Evolutionary conservation across 768 basidiomycete species (phyloP).

Genomic region (Leccinum aurantiacum): DNA sequence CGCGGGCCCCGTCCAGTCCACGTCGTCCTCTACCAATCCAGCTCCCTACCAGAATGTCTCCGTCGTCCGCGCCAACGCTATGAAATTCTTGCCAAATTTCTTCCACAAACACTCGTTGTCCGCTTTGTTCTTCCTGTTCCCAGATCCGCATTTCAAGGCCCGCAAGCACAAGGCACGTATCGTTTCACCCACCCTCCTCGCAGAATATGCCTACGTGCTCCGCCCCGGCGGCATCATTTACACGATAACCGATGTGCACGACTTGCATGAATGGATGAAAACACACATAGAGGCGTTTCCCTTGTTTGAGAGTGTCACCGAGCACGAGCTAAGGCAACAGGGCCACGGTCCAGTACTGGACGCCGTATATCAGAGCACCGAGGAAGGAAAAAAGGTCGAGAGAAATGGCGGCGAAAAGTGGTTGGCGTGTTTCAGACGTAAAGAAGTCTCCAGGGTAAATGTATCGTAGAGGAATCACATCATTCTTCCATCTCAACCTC

Average conservation of each 20-base stretch:
- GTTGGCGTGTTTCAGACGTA: constrained; percentile 85
- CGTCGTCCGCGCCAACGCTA: constrained; percentile 92
- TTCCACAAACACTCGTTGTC: constrained; percentile 88
- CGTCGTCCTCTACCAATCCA: constrained; percentile 27
- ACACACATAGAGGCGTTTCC: constrained; percentile 86
- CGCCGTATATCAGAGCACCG: constrained; percentile 81
- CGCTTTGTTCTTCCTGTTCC: constrained; percentile 96
- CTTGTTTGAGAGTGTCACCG: constrained; percentile 77
- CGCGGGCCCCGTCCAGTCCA: constrained; percentile 18
- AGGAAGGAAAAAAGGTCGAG: constrained; percentile 97
- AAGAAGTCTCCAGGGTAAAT: constrained; percentile 29
- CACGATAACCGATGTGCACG: constrained; percentile 95
- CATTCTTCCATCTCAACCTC: constrained; percentile 30
- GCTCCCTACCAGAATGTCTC: constrained; percentile 84
- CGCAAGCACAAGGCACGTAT: constrained; percentile 99
- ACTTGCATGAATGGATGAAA: constrained; percentile 95
- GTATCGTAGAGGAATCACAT: constrained; percentile 13
- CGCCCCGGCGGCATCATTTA: constrained; percentile 94
- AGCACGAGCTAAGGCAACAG: constrained; percentile 69
- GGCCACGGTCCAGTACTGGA: constrained; percentile 80
- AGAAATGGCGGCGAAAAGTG: constrained; percentile 89
- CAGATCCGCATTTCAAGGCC: constrained; percentile 97
- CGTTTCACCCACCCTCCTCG: constrained; percentile 94
- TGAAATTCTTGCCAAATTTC: constrained; percentile 98
- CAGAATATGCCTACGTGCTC: constrained; percentile 95